phyloP scores from a whole-genome alignment of 257 asterid species.

The Solanum rostratum region DNA sequence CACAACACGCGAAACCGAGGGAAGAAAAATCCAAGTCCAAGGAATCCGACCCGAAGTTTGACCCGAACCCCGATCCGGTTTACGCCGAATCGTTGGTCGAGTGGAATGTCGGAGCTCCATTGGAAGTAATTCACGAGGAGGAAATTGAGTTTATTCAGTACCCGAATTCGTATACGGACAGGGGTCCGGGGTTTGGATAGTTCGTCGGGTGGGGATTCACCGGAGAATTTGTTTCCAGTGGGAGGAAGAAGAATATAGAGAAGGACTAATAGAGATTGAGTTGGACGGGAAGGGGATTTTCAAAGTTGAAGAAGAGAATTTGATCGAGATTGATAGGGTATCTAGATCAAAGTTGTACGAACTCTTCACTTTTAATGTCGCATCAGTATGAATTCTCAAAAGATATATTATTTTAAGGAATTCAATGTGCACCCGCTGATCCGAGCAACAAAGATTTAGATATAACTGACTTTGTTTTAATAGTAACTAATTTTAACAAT shows the following conservation, averaged over 20 bases:
- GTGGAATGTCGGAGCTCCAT: slow-evolving; percentile 81
- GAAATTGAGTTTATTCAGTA: slow-evolving; percentile 37
- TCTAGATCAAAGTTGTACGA: fast-evolving
- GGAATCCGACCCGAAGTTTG: not conserved
- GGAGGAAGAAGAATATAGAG: slow-evolving; percentile 56
- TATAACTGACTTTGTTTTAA: not conserved
- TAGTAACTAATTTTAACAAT: not conserved
- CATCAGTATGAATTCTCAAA: too few relatives aligned
- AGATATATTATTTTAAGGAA: too few relatives aligned
- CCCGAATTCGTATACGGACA: slow-evolving; percentile 25
- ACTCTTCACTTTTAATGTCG: too few relatives aligned
- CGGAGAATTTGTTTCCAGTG: slow-evolving; percentile 36
- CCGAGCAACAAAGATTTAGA: not conserved
- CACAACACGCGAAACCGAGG: slow-evolving; percentile 18
- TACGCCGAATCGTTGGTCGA: slow-evolving; percentile 20
- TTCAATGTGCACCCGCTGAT: too few relatives aligned
- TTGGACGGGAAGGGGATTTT: slow-evolving; percentile 35
- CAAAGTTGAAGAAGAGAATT: slow-evolving; percentile 63
- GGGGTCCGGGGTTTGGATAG: not conserved
- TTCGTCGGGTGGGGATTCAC: slow-evolving; percentile 48
- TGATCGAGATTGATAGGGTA: slow-evolving; percentile 82
- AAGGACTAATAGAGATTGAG: slow-evolving; percentile 65
- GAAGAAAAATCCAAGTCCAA: too few relatives aligned
- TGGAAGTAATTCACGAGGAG: slow-evolving; percentile 73
- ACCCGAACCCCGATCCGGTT: not conserved